Base-by-base conservation (phyloP, 2,329 filamentous ascomycete species). In the Fusarium anthophilum region DNA sequence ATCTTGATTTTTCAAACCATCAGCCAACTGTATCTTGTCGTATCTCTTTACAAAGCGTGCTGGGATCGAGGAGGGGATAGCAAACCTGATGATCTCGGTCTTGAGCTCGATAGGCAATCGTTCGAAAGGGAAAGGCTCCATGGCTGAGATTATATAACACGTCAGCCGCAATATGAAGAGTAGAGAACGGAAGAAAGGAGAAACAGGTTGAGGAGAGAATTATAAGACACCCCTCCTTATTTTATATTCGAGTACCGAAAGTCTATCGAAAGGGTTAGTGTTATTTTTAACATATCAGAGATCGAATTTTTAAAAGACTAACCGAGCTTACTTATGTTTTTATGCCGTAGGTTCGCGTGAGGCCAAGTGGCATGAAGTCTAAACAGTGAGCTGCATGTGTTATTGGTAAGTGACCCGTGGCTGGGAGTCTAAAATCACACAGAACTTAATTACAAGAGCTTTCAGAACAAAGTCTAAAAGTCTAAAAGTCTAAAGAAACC, bases 251-350 rank as follows among this genome's bases (percentile, higher is more conserved):
- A 26, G 26, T 26, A 6, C 48, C 17, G 11, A 24, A 35, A 51
- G 15, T 17, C 10, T 48, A 22, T 48, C 10, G 6, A 30, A 48
- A 30, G 10, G 3, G 22, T 17, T 5, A 1, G 2, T 8, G 4
- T n/a, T n/a, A 9, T 6, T 30, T 5, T n/a, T 9, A 15, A n/a
- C 7, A 0, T 17, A 22, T 17, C 10, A 15, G 14, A 17, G 10
- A 30, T 30, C 9, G 8, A 11, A 9, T 17, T 8, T 11, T 4
- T 2, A 4, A 30, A 15, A 48, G 4, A 22, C 26, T 11, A 8
- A 30, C 9, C 6, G 2, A 0, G 4, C 12, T n/a, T 9, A 4
- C 8, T 12, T 1, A 2, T 32, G 3, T 5, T 35, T 14, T 9
- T 24, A 20, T 51, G 22, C 30, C 18, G 13, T 5, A 32, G 0